A percentile compares a stretch with the other conserved stretches of the same genome.
phyloP scores from a whole-genome alignment of 2,329 filamentous ascomycete species.

The Xylogone sp. region DNA sequence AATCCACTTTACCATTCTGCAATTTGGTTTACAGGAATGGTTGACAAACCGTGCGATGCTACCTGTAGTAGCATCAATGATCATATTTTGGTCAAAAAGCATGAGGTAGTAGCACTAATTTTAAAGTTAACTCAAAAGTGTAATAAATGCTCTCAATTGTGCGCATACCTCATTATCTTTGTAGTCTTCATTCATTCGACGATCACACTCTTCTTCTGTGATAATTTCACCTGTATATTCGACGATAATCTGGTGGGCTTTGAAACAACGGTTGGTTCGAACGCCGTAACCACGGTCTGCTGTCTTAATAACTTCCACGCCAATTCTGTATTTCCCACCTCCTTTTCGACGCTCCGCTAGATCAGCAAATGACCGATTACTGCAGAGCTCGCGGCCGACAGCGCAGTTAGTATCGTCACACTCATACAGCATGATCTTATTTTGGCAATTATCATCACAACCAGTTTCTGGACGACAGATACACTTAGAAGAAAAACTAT shows the following conservation, averaged over 20 bases:
- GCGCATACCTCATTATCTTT: constrained; percentile 80
- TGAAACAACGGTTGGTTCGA: constrained; percentile 82
- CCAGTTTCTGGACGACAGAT: constrained; percentile 74
- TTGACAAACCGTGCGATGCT: constrained; percentile 98
- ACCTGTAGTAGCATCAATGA: constrained; percentile 93
- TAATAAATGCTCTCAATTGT: constrained; percentile 9
- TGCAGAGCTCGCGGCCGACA: constrained; percentile 67
- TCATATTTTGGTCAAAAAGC: constrained; percentile 98
- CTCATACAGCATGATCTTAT: constrained; percentile 95
- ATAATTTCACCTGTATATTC: constrained; percentile 98
- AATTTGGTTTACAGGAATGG: constrained; percentile 95
- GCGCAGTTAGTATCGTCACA: constrained; percentile 90
- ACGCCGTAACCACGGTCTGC: constrained; percentile 85
- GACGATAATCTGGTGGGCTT: constrained; percentile 91
- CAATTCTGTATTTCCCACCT: constrained; percentile 84
- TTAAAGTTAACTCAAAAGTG: constrained; percentile 9
- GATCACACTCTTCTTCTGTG: constrained; percentile 88
- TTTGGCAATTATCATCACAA: constrained; percentile 88
- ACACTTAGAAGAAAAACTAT: constrained; percentile 73
- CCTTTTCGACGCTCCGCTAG: constrained; percentile 70
- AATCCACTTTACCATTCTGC: constrained; percentile 97
- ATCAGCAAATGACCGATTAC: constrained; percentile 83
- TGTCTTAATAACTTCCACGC: constrained; percentile 94
- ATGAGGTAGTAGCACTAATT: constrained; percentile 92
- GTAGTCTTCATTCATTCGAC: constrained; percentile 89